Conservation (phyloP, 805 yeast species). For the Phaffomyces thermotolerans region DNA sequence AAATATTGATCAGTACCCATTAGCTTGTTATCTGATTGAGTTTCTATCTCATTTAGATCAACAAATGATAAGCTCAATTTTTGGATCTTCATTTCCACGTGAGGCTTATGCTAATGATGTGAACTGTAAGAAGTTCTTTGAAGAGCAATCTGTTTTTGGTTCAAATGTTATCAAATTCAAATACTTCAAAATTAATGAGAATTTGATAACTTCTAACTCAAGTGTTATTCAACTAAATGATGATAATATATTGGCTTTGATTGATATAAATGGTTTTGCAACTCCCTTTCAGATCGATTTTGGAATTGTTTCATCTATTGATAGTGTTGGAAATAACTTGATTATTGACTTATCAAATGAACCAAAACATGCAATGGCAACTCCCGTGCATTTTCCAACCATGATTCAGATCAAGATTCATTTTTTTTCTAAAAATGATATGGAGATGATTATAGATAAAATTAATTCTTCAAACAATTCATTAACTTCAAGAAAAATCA, state of each 20-base stretch:
- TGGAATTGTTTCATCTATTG: constrained; percentile 3
- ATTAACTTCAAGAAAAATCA: constrained; percentile 22
- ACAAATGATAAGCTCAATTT: background rate
- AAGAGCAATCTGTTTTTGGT: background rate
- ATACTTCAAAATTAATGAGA: constrained; percentile 5
- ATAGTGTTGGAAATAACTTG: background rate
- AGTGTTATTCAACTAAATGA: constrained; percentile 13
- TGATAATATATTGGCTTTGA: constrained; percentile 8
- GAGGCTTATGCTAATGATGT: constrained; percentile 15
- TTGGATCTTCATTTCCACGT: background rate
- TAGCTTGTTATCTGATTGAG: constrained; percentile 17
- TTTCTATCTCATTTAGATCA: constrained; percentile 17
- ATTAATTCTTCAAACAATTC: background rate
- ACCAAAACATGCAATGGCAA: constrained; percentile 12
- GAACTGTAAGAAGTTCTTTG: constrained; percentile 12
- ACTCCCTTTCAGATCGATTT: constrained; percentile 18
- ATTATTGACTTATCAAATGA: constrained; percentile 3
- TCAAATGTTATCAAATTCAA: constrained; percentile 8
- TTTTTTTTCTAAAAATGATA: constrained; percentile 1
- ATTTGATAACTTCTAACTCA: constrained; percentile 1
- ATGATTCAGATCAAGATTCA: constrained; percentile 4
- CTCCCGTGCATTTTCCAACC: constrained; percentile 3
- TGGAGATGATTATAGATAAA: background rate
- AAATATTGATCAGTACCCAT: constrained; percentile 10
- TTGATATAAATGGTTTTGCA: constrained; percentile 14